These are phyloP conservation scores for Hypoxylon rubiginosum DNA, from an alignment of 2,329 filamentous ascomycete genomes.

Conservation along the genomic window DNA sequence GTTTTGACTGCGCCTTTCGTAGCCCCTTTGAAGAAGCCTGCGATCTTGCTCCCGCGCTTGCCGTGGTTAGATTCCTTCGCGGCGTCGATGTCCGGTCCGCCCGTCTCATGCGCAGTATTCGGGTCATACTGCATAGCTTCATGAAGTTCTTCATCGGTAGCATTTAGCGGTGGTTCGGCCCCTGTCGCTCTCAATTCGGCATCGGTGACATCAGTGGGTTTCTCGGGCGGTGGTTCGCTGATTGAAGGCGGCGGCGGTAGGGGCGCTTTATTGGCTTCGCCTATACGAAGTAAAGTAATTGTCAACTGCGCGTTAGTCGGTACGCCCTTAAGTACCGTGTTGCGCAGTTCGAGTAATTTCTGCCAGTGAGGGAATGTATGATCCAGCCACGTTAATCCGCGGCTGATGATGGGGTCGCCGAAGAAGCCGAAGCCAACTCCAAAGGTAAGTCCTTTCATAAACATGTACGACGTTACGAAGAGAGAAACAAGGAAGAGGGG, in stretches of 20 bases:
- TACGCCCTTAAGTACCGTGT: conserved; percentile 82
- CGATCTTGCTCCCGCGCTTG: conserved; percentile 60
- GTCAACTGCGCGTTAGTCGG: conserved; percentile 90
- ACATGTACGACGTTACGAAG: conserved; percentile 69
- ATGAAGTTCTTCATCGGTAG: conserved; percentile 74
- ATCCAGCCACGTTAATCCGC: conserved; percentile 71
- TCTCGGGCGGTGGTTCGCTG: conserved; percentile 53
- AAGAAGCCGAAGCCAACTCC: conserved; percentile 82
- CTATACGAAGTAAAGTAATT: conserved; percentile 83
- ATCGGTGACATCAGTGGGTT: conserved; percentile 58
- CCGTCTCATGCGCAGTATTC: conserved; percentile 52
- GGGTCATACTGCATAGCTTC: conserved; percentile 68
- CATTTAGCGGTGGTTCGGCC: conserved; percentile 66
- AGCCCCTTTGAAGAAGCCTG: conserved; percentile 77
- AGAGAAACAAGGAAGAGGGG: conserved; percentile 67
- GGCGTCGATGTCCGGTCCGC: conserved; percentile 63
- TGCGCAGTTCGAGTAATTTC: conserved; percentile 78
- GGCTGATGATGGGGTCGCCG: conserved; percentile 78
- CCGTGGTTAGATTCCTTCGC: conserved; percentile 57
- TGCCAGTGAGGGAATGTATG: conserved; percentile 77
- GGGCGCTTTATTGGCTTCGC: conserved; percentile 84
- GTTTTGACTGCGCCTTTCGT: conserved; percentile 81
- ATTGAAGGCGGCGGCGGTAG: conserved; percentile 70
- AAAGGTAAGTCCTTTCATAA: conserved; percentile 76
- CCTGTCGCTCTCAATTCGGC: conserved; percentile 64